A percentile compares a stretch with the other conserved stretches of the same genome.
Conservation (phyloP, 768 basidiomycete genomes). For the Mycena belliarum region DNA sequence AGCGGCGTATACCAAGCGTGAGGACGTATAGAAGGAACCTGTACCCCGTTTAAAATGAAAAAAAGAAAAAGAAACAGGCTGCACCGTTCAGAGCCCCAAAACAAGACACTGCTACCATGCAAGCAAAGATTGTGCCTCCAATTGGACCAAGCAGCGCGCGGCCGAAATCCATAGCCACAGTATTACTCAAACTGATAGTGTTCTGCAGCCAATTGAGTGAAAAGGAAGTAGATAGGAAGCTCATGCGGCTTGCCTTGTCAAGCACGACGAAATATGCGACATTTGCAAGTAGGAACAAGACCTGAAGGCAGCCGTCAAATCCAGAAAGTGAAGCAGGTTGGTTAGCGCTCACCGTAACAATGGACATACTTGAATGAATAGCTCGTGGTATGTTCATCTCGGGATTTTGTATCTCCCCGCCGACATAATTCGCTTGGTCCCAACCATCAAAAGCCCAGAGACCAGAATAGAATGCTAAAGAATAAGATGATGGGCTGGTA, state of each 20-base stretch:
- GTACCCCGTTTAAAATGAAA: constrained; percentile 18
- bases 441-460: constrained; percentile 97
- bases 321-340: not conserved
- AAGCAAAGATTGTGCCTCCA: constrained; percentile 87
- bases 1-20: constrained; percentile 88
- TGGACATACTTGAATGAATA: constrained; percentile 87
- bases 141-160: constrained; percentile 79
- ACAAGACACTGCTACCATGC: constrained; percentile 91
- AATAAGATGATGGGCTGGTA: constrained; percentile 79
- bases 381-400: constrained; percentile 85
- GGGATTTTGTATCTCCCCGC: constrained; percentile 82
- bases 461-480: constrained; percentile 93
- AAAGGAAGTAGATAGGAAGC: not conserved
- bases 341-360: constrained; percentile 62
- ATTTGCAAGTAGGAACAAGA: constrained; percentile 81
- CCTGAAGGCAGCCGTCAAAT: constrained; percentile 36
- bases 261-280: constrained; percentile 91
- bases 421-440: constrained; percentile 92
- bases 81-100: constrained; percentile 91
- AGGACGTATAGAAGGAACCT: constrained; percentile 74
- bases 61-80: not conserved
- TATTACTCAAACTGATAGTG: constrained; percentile 78
- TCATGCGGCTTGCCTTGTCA: constrained; percentile 56
- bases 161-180: constrained; percentile 91
- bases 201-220: constrained; percentile 33